phyloP scores from a whole-genome alignment of 257 asterid species.

The Handroanthus guayacan region DNA sequence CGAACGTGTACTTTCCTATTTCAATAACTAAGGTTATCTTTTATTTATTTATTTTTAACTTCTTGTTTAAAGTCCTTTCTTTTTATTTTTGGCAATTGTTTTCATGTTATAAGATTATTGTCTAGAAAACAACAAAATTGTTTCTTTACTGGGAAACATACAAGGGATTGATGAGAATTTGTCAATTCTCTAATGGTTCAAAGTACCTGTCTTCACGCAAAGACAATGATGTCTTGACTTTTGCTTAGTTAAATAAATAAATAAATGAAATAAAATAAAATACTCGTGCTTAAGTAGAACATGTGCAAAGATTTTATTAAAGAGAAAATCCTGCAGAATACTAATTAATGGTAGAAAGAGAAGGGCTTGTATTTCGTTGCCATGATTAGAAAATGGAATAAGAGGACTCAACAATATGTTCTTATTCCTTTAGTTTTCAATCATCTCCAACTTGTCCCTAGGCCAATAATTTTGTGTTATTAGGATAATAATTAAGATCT shows the following conservation, averaged over 20 bases:
- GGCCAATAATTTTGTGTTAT: no score
- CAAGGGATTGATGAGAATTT: no score
- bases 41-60: neutral
- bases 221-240: slow-evolving; percentile 18
- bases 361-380: neutral
- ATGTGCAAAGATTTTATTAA: slow-evolving; percentile 32
- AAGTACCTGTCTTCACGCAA: neutral
- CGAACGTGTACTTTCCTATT: neutral
- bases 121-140: neutral
- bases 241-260: neutral
- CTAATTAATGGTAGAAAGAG: neutral
- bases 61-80: no score
- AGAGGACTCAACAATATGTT: neutral
- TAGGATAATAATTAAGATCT: no score
- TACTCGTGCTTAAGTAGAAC: slow-evolving; percentile 24
- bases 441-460: no score
- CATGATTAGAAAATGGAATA: neutral
- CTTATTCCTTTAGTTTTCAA: slow-evolving; percentile 3
- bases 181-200: neutral
- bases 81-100: no score
- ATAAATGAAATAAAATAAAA: no score
- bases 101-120: no score
- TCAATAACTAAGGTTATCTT: neutral
- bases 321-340: slow-evolving; percentile 24
- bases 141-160: neutral